Base-by-base conservation (phyloP, 106 monocot species). In the Apostasia ramifera region DNA sequence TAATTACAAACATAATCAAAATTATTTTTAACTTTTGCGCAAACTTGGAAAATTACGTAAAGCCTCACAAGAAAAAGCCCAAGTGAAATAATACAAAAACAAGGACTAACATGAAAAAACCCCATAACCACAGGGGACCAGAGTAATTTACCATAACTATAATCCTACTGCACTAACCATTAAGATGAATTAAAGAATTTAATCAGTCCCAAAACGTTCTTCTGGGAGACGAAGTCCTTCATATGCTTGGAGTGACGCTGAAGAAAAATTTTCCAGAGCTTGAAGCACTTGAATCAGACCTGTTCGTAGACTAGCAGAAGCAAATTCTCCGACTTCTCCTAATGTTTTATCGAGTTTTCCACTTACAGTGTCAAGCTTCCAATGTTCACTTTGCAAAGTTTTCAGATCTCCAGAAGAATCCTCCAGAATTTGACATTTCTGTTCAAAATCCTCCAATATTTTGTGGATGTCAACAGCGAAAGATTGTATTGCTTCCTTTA, bases 251-350 rank as follows among this genome's bases (percentile, higher is more conserved):
- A 87, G 45, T 51, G 76, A 71, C 14, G 83, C 77, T 10, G 62
- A 70, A 43, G 63, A 26, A 72, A 83, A 93, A 63, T 55, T 70
- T 13, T 42, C 65, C 63, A 98, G 76, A 55, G 84, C 82, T 47
- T 82, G 61, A 47, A 98, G 87, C 53, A 93, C 55, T 7, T 85
- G 89, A 44, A 73, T 49, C 45, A 98, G 60, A 51, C 92, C 87
- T 48, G 42, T 62, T 43, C 61, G 71, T 60, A 98, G 76, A 65
- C 76, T 78, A 40, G 54, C 59, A 2, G 84, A 86, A 40, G 81
- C 77, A 15, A 45, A 64, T 55, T 64, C 55, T 61, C 87, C 68
- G n/a, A 83, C 64, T 46, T 76, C 69, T 47, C 72, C 83, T n/a
- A 83, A 3, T 38, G 68, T 66, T 66, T 85, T 79, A 40, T 61